Evolutionary conservation across 352 stramenopile genomes (phyloP), one percentile per base, ranked within the genome.

Genomic region (Globisporangium yorkense): DNA sequence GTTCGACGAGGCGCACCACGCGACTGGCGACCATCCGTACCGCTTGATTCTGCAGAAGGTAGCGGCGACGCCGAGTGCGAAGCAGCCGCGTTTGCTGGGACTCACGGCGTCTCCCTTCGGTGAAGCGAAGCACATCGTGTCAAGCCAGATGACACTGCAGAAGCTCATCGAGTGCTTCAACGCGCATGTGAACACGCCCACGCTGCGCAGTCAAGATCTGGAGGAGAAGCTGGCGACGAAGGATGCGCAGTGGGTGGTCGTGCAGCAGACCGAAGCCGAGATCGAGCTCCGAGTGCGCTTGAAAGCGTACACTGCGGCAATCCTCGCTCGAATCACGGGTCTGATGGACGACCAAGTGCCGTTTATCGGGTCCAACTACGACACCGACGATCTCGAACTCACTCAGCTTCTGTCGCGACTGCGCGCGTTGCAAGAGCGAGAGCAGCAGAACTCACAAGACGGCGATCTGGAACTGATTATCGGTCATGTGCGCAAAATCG

Each of bases 1-100:
- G 16, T 90, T 93, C 66, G 83, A 93, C 41, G 80, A 93, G 70
- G 83, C 83, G 4, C 83, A 93, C 50, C 83, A 93, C 47, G 80
- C 77, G 3, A 89, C 69, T 51, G 71, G 75, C 21, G 73, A 75
- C 1, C 70, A 89, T 54, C 79, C 83, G 0, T 91, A 91, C 52
- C 74, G 70, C 20, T 66, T 80, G 18, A 68, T 93, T 15, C 56
- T 89, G 35, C 66, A 74, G 57, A 62, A 64, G 29, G 27, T 93
- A 1, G 59, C 65, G 13, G 53, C 44, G 13, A 61, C 83, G 27
- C 53, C 67, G 16, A 9, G 55, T 0, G 52, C 61, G 16, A 24
- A 21, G 43, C 59, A 76, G 12, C 83, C 83, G 24, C 77, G 80
- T 5, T 67, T 91, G 46, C 50, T 93, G 35, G 80, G 66, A 20